phyloP scores from a whole-genome alignment of 1,284 basidiomycete genomes.

The Quambalaria eucalypti region DNA sequence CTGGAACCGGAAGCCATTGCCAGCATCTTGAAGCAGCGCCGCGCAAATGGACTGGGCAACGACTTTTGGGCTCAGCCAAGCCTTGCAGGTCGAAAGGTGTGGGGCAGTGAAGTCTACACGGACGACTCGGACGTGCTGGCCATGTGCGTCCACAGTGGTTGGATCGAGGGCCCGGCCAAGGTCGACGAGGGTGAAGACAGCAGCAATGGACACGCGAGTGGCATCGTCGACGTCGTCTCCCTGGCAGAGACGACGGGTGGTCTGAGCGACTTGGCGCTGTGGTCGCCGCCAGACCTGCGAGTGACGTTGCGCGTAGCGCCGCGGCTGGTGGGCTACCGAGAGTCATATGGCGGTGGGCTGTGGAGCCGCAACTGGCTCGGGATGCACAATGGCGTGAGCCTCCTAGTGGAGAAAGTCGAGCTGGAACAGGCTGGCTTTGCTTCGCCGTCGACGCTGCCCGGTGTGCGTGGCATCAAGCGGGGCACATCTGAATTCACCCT shows the following conservation, averaged over 20 bases:
- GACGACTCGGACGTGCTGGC: constrained; percentile 55
- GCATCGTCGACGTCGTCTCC: neutral
- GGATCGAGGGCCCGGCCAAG: constrained; percentile 48
- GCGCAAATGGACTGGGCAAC: constrained; percentile 7
- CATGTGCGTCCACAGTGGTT: constrained; percentile 54
- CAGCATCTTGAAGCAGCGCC: neutral
- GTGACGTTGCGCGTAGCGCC: constrained; percentile 53
- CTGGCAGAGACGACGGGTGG: neutral
- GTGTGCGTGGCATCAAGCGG: neutral
- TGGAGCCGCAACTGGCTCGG: constrained; percentile 54
- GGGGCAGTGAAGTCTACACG: constrained; percentile 58
- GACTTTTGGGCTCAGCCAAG: constrained; percentile 35
- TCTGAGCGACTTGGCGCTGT: no score
- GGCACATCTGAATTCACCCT: neutral
- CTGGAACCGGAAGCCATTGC: constrained; percentile 16
- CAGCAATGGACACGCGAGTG: constrained; percentile 1
- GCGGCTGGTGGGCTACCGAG: constrained; percentile 52
- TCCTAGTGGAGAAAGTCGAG: constrained; percentile 52
- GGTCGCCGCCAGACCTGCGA: constrained; percentile 44
- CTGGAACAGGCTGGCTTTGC: constrained; percentile 26
- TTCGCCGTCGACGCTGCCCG: neutral
- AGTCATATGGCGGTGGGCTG: constrained; percentile 51
- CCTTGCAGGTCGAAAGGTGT: constrained; percentile 47
- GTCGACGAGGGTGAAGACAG: neutral
- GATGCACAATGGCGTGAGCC: constrained; percentile 54